Conservation (phyloP, 768 basidiomycete genomes). For the Calocybe indica region DNA sequence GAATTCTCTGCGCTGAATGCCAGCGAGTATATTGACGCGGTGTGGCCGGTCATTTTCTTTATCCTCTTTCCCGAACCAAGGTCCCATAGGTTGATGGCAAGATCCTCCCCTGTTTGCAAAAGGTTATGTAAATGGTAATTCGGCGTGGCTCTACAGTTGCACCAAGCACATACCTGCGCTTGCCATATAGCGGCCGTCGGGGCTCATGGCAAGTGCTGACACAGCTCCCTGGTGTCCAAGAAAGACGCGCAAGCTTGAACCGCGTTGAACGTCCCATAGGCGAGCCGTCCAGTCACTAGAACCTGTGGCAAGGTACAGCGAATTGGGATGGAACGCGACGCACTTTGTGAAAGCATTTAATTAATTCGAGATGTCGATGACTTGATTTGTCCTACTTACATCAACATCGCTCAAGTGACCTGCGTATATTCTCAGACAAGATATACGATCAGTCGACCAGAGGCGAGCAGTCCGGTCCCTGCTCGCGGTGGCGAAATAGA, state of each 20-base stretch:
- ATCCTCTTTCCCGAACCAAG: constrained; percentile 89
- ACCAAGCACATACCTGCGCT: constrained; percentile 56
- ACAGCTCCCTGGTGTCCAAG: constrained; percentile 91
- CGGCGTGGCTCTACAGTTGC: neutral
- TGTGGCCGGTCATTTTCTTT: constrained; percentile 96
- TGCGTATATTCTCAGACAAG: constrained; percentile 85
- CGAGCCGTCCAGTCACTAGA: constrained; percentile 96
- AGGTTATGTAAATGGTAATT: neutral
- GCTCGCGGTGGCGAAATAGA: constrained; percentile 97
- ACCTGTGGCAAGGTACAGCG: constrained; percentile 93
- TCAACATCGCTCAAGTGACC: constrained; percentile 97
- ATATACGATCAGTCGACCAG: constrained; percentile 91
- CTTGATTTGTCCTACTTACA: constrained; percentile 45
- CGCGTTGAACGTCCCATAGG: constrained; percentile 97
- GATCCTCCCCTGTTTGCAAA: constrained; percentile 63
- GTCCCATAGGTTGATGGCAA: constrained; percentile 95
- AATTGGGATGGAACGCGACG: constrained; percentile 95
- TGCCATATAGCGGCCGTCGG: constrained; percentile 91
- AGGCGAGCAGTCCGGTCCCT: constrained; percentile 91
- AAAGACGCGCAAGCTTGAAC: constrained; percentile 90
- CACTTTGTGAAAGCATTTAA: constrained; percentile 45
- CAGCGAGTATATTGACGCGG: constrained; percentile 82
- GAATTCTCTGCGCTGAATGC: constrained; percentile 91
- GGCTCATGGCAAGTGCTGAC: constrained; percentile 81
- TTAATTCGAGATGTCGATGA: neutral